Evolutionary conservation across 1,284 basidiomycete species (phyloP), one percentile per base, ranked within the genome.

Genomic region (Porphyrellus sp.): DNA sequence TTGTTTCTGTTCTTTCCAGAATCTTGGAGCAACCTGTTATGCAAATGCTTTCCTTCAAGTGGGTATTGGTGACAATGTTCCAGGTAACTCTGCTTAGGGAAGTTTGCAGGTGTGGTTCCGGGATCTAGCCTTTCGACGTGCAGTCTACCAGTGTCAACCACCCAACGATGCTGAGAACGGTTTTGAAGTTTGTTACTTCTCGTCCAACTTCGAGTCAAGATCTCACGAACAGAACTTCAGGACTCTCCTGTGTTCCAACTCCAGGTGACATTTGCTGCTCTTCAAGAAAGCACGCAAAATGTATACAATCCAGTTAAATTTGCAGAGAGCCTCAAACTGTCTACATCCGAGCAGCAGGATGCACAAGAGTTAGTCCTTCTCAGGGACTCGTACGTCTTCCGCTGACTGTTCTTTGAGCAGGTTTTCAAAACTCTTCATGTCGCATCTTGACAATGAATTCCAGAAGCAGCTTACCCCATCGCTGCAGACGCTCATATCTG

Each of bases 371-470:
- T 62, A 55, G 82, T 72, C 55, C 9, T 55, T 44, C 30, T 46
- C 33, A 21, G 30, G 9, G 25, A 25, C 5, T 11, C 2, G 6
- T 4, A 7, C 20, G 7, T 27, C 25, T 44, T 31, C 42, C 33
- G 8, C 50, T 70, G 23, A 69, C 27, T 11, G 8, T 52, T 48
- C 27, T 60, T 52, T 63, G 46, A 31, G 13, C 62, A 95, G 93
- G 64, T 97, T 97, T 67, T 92, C 91, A 0, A 96, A 97, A 63
- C 78, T 97, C 16, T 96, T 97, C 72, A 88, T 96, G 81, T 85
- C 84, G 5, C 85, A 93, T 63, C 78, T 97, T 24, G 88, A 89
- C 54, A 76, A 76, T 18, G 91, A 95, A 70, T 95, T 96, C 68
- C 80, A 83, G 70, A 90, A 87, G 61, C 86, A 93, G 64, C 71